These are phyloP conservation scores for Trichoderma harzianum DNA, from an alignment of 2,329 filamentous ascomycete species.

Conservation along the genomic window DNA sequence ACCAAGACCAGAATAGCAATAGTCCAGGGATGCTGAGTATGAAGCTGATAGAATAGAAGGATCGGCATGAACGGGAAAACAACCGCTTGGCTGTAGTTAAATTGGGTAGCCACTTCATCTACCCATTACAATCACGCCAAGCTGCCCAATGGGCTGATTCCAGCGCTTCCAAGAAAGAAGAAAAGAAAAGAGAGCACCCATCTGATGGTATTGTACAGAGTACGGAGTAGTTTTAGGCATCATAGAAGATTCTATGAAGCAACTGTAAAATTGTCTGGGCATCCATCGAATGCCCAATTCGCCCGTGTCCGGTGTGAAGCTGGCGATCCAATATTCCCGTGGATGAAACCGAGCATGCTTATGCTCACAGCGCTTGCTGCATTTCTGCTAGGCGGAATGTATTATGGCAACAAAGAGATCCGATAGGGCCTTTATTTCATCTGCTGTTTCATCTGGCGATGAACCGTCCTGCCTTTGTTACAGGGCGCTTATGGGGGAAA, in stretches of 20 bases:
- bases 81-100: neutral
- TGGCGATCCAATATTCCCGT: neutral
- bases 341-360: neutral
- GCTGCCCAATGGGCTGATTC: neutral
- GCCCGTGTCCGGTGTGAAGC: neutral
- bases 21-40: neutral
- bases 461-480: neutral
- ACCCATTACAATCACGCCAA: neutral
- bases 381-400: neutral
- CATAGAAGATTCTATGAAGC: neutral
- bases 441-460: neutral
- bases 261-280: neutral
- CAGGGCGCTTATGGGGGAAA: neutral
- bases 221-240: neutral
- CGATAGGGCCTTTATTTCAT: neutral
- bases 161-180: neutral
- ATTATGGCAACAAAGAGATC: neutral
- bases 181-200: neutral
- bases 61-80: neutral
- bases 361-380: constrained; percentile 6
- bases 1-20: neutral
- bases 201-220: neutral
- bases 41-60: neutral
- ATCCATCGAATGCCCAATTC: neutral
- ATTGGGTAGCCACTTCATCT: neutral